phyloP scores from a whole-genome alignment of 768 basidiomycete species.

The Lentinula boryana region DNA sequence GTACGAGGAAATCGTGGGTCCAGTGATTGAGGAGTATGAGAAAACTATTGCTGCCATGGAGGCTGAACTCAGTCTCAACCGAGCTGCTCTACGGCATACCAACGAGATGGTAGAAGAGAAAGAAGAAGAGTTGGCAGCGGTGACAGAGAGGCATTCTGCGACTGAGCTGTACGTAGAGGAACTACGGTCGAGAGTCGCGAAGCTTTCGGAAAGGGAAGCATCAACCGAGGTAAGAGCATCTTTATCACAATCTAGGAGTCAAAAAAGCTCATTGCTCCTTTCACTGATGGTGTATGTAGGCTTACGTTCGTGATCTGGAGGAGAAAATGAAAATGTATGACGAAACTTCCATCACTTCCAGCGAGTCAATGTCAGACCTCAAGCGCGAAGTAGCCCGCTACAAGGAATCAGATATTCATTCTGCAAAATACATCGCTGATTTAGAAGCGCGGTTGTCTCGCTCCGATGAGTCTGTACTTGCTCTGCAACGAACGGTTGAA shows the following conservation, averaged over 20 bases:
- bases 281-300: constrained; percentile 45
- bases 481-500: constrained; percentile 67
- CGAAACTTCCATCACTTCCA: constrained; percentile 71
- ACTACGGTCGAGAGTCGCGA: constrained; percentile 70
- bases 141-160: constrained; percentile 65
- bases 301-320: constrained; percentile 91
- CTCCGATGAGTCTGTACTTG: constrained; percentile 71
- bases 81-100: constrained; percentile 82
- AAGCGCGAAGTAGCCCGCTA: constrained; percentile 75
- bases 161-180: constrained; percentile 89
- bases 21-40: constrained; percentile 98
- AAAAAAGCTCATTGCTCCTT: not conserved
- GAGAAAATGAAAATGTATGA: constrained; percentile 83
- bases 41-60: constrained; percentile 95
- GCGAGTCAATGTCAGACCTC: constrained; percentile 76
- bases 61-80: constrained; percentile 81
- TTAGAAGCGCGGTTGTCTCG: constrained; percentile 77
- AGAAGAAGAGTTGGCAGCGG: constrained; percentile 65
- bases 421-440: constrained; percentile 76
- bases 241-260: constrained; percentile 3
- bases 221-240: constrained; percentile 72
- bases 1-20: constrained; percentile 92
- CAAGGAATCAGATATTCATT: constrained; percentile 69
- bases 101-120: constrained; percentile 93
- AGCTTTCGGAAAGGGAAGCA: constrained; percentile 81